phyloP scores from a whole-genome alignment of 495 filamentous ascomycete genomes.

The Physcia stellaris region DNA sequence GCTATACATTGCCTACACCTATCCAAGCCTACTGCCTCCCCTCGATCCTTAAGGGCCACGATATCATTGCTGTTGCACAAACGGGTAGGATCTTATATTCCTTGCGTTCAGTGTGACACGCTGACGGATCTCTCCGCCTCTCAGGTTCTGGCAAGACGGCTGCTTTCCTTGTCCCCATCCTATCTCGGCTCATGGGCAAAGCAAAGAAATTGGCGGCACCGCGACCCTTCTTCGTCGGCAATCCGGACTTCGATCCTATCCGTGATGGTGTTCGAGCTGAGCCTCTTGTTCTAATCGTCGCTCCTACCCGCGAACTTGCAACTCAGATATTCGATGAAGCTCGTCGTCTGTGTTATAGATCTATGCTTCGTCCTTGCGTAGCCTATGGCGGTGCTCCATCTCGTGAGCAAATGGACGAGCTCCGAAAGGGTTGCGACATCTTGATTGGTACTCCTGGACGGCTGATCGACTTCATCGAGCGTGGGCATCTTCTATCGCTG shows the following conservation, averaged over 20 bases:
- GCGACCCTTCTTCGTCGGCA: constrained; percentile 44
- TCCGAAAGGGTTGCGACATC: constrained; percentile 76
- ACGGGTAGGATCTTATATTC: constrained; percentile 56
- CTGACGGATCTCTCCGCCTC: background rate
- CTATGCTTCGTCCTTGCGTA: constrained; percentile 87
- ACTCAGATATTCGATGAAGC: constrained; percentile 92
- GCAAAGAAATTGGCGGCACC: constrained; percentile 66
- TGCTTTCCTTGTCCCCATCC: constrained; percentile 76
- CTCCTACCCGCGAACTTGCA: constrained; percentile 76
- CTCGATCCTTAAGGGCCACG: constrained; percentile 53
- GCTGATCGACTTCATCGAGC: constrained; percentile 66
- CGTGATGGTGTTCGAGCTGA: constrained; percentile 49
- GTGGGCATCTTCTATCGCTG: constrained; percentile 52
- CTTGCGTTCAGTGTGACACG: background rate
- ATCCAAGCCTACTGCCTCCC: constrained; percentile 80
- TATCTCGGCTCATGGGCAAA: constrained; percentile 90
- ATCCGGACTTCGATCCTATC: constrained; percentile 25
- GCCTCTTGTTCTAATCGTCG: constrained; percentile 75
- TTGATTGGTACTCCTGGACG: constrained; percentile 82
- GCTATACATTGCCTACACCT: constrained; percentile 58
- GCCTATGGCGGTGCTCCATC: constrained; percentile 72
- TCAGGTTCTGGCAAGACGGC: constrained; percentile 92
- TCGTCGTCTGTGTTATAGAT: constrained; percentile 80
- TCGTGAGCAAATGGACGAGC: constrained; percentile 49
- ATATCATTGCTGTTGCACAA: constrained; percentile 79